These are phyloP conservation scores for Xylariales sp. DNA, from an alignment of 2,329 filamentous ascomycete genomes.

Conservation along the genomic window DNA sequence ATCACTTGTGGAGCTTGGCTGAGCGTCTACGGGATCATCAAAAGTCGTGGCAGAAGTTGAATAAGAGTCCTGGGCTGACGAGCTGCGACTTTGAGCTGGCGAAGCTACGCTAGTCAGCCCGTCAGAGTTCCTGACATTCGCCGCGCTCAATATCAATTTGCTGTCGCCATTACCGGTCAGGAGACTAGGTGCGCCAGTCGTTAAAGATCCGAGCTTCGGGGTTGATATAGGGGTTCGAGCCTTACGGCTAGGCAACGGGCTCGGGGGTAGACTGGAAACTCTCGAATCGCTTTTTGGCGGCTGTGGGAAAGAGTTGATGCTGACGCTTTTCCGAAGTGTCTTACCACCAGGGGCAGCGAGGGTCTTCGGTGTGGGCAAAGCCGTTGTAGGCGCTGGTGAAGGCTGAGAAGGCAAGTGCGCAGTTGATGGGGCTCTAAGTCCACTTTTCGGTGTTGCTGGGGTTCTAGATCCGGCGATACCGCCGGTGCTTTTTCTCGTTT, in stretches of 20 bases:
- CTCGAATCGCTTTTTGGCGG: slow-evolving; percentile 67
- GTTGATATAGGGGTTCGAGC: slow-evolving; percentile 45
- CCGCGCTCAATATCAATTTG: slow-evolving; percentile 62
- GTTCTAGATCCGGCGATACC: slow-evolving; percentile 37
- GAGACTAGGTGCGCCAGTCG: slow-evolving; percentile 61
- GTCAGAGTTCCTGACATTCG: slow-evolving; percentile 64
- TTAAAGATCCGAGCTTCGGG: slow-evolving; percentile 47
- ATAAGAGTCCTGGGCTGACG: slow-evolving; percentile 88
- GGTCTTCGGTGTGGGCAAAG: slow-evolving; percentile 52
- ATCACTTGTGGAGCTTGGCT: slow-evolving; percentile 30
- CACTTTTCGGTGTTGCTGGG: slow-evolving; percentile 49
- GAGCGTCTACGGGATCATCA: slow-evolving; percentile 66
- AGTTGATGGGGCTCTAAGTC: slow-evolving; percentile 55
- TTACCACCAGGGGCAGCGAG: slow-evolving; percentile 58
- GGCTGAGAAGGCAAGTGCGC: slow-evolving; percentile 47
- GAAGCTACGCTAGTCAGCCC: slow-evolving; percentile 74
- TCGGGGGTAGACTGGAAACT: slow-evolving; percentile 57
- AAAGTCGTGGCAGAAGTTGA: slow-evolving; percentile 86
- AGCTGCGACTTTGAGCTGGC: slow-evolving; percentile 82
- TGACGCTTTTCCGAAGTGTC: slow-evolving; percentile 79
- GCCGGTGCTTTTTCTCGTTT: slow-evolving; percentile 65
- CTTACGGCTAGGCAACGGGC: slow-evolving; percentile 49
- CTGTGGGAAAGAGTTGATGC: slow-evolving; percentile 90
- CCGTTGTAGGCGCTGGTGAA: slow-evolving; percentile 46
- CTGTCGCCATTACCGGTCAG: slow-evolving; percentile 76